Base-by-base conservation (phyloP, 371 early-diverging fungal species). In the Mucor sp. region DNA sequence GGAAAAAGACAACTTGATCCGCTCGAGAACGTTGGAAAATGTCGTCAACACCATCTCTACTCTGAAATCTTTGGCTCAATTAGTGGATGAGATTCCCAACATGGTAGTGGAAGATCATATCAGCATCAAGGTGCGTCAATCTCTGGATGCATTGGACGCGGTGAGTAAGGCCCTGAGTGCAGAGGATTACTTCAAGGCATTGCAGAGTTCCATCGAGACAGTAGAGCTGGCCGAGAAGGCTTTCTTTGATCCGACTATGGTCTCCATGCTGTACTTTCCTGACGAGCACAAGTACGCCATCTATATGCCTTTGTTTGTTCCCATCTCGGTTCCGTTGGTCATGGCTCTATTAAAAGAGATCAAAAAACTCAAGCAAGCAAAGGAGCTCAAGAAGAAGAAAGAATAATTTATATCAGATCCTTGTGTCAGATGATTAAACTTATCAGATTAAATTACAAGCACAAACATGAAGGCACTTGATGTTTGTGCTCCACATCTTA, bases 181-280 rank as follows among this genome's bases (percentile, higher is more conserved):
- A 5, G 79, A 71, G 14, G 69, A 77, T n/a, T 83, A 77, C 59
- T 63, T 74, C 0, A 44, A 62, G 5, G 91, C 91, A 0, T 72
- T 91, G 30, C 50, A 74, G 17, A 72, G 78, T 11, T 86, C 94
- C 0, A 82, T 89, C 15, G 69, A 75, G 3, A 96, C 95, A 0
- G 75, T 94, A 9, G 79, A 78, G 23, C 66, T 84, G 19, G 88
- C 97, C 0, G 96, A 96, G 76, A 77, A 84, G 12, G 97, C 98
- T 5, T 98, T 98, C 72, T 97, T 97, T 85, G 94, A 98, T 67
- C 96, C 95, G 0, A 94, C 94, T 11, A 97, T 98, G 98, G 95
- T 97, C 1, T 89, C 96, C 4, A 85, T 96, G 90, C 85, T 97
- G 5, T 98, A 98, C 72, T 98, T 98, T 79, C 99, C 99, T 1